These are phyloP conservation scores for Rhododendron vialii DNA, from an alignment of 148 eudicot genomes.

Conservation along the genomic window DNA sequence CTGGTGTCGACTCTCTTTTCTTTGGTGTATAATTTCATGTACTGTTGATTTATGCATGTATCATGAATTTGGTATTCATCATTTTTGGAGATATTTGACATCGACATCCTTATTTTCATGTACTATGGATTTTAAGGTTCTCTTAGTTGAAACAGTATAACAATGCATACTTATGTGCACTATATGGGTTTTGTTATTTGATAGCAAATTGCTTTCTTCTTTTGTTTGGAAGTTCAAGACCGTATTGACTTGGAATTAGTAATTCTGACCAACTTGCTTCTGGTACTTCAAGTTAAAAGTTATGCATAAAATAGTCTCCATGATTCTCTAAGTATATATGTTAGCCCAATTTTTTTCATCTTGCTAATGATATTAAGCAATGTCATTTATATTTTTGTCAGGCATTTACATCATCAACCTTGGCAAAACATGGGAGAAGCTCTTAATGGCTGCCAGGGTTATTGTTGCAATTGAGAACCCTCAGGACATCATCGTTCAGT, in stretches of 20 bases:
- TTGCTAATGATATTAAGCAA: background rate
- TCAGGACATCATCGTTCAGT: constrained; percentile 10
- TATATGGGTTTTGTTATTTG: background rate
- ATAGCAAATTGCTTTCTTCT: background rate
- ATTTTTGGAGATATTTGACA: no score
- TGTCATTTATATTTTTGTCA: background rate
- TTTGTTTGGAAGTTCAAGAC: background rate
- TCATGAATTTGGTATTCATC: background rate
- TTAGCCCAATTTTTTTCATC: background rate
- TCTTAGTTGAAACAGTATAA: background rate
- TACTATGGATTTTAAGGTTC: background rate
- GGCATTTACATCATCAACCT: constrained; percentile 12
- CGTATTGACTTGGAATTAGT: background rate
- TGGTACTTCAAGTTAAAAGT: background rate
- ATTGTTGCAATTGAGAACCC: constrained; percentile 13
- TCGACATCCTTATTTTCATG: no score
- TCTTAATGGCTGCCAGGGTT: constrained; percentile 7
- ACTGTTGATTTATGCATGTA: background rate
- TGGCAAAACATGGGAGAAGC: constrained; percentile 15
- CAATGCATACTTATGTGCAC: background rate
- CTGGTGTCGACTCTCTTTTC: background rate
- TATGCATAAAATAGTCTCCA: background rate
- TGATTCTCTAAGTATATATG: background rate
- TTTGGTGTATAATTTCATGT: background rate
- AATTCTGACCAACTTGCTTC: background rate